These are phyloP conservation scores for Hypoxylon rubiginosum DNA, from an alignment of 2,329 filamentous ascomycete genomes.

Conservation along the genomic window DNA sequence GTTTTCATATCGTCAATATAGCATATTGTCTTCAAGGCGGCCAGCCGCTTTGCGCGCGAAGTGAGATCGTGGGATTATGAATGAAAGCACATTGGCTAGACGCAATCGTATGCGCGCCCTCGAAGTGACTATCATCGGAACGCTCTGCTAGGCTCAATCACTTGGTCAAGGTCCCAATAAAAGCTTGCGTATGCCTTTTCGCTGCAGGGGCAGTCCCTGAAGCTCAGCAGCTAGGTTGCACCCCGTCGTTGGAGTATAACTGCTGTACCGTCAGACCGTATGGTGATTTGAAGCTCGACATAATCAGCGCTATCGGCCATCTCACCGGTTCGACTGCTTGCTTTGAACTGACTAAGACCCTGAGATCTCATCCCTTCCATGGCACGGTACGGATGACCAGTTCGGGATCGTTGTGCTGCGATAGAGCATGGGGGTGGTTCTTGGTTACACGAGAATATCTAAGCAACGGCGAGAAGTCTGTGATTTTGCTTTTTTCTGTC, in stretches of 20 bases:
- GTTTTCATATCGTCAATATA: conserved; percentile 11
- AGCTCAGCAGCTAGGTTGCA: conserved; percentile 31
- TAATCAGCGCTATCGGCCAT: conserved; percentile 10
- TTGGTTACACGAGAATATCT: conserved; percentile 24
- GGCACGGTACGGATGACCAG: conserved; percentile 13
- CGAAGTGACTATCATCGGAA: conserved; percentile 26
- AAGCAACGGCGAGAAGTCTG: conserved; percentile 4
- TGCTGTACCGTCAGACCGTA: conserved; percentile 18
- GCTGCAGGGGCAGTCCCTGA: conserved; percentile 39
- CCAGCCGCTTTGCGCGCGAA: conserved; percentile 2
- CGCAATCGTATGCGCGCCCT: conserved; percentile 3
- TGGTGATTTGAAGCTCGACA: conserved; percentile 8
- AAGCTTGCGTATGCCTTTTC: conserved; percentile 39
- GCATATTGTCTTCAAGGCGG: background rate
- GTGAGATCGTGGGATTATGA: conserved; percentile 12
- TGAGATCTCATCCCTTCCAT: background rate
- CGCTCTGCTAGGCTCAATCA: conserved; percentile 36
- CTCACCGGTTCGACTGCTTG: conserved; percentile 12
- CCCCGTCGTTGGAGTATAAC: conserved; percentile 38
- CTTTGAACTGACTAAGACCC: conserved; percentile 30
- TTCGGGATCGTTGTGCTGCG: conserved; percentile 29
- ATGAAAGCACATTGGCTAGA: conserved; percentile 9
- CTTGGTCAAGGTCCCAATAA: conserved; percentile 27
- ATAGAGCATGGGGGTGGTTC: conserved; percentile 28
- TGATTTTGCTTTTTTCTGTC: conserved; percentile 30